Evolutionary conservation across 1,284 basidiomycete species (phyloP).

Genomic region (Marasmius fiardii): DNA sequence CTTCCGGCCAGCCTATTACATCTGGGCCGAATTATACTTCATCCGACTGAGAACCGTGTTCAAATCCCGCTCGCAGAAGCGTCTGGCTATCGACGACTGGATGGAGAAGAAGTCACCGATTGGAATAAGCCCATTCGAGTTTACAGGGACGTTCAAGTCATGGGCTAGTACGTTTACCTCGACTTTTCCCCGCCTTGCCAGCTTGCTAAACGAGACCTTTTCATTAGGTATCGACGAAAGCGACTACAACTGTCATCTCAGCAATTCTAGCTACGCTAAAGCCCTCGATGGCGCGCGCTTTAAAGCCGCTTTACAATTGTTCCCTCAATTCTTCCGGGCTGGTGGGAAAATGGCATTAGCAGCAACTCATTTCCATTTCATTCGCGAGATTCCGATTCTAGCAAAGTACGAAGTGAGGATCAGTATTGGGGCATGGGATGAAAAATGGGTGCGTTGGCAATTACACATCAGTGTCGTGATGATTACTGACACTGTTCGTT

Average conservation of each 20-base stretch:
- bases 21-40: slow-evolving; percentile 33
- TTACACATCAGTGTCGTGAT: no score
- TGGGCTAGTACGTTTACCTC: slow-evolving; percentile 51
- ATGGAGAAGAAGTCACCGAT: slow-evolving; percentile 47
- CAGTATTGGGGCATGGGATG: slow-evolving; percentile 72
- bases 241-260: slow-evolving; percentile 70
- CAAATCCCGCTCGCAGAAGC: slow-evolving; percentile 31
- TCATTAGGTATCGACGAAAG: slow-evolving; percentile 61
- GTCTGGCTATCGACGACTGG: slow-evolving; percentile 36
- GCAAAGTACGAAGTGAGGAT: slow-evolving; percentile 67
- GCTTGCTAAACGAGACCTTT: neutral
- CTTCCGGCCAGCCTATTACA: slow-evolving; percentile 42
- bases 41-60: slow-evolving; percentile 39
- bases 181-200: neutral
- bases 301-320: slow-evolving; percentile 40
- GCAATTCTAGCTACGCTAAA: slow-evolving; percentile 77
- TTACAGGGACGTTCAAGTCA: slow-evolving; percentile 33
- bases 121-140: slow-evolving; percentile 53
- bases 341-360: slow-evolving; percentile 73
- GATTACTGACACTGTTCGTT: no score
- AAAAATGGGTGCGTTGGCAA: slow-evolving; percentile 86
- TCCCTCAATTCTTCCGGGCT: slow-evolving; percentile 61
- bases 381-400: slow-evolving; percentile 79
- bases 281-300: slow-evolving; percentile 49
- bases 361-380: slow-evolving; percentile 51